A percentile compares a stretch with the other conserved stretches of the same genome.
Evolutionary conservation across 495 filamentous ascomycete genomes (phyloP).

Genomic region (Podospora fimiseda): DNA sequence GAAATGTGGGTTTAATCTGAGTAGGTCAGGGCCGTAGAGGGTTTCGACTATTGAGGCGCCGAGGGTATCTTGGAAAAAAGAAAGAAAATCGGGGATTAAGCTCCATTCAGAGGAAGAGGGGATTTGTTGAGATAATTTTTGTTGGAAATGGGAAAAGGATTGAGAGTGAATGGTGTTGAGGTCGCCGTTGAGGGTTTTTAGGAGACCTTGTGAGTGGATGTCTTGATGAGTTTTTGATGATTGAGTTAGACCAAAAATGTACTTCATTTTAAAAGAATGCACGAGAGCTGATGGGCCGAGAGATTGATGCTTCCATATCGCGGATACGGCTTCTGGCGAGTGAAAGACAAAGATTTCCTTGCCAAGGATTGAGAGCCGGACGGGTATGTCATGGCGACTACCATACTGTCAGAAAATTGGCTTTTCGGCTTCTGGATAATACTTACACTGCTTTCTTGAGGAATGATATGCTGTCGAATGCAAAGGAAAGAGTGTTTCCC

Average conservation of each 20-base stretch:
- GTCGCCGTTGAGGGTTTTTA: not conserved
- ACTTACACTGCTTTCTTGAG: not conserved
- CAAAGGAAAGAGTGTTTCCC: not conserved
- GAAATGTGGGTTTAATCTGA: constrained; percentile 19
- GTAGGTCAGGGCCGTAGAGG: constrained; percentile 13
- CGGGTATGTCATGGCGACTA: too few relatives aligned
- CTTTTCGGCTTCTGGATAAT: too few relatives aligned
- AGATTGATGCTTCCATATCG: too few relatives aligned
- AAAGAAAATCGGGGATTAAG: not conserved
- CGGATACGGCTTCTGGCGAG: too few relatives aligned
- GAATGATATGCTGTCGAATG: not conserved
- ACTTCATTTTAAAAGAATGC: too few relatives aligned
- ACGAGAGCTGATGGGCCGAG: too few relatives aligned
- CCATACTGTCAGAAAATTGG: not conserved
- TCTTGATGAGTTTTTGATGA: too few relatives aligned
- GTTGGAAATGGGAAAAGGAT: not conserved
- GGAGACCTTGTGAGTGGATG: too few relatives aligned
- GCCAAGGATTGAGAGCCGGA: too few relatives aligned
- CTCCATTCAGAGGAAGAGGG: not conserved
- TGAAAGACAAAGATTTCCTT: too few relatives aligned
- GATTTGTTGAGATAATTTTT: not conserved
- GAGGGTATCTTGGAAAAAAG: not conserved
- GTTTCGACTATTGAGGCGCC: not conserved
- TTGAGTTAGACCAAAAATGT: too few relatives aligned
- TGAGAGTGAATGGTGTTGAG: not conserved